Percentiles rank a stretch among this genome's conserved stretches.
Evolutionary conservation across 306 rosid species (phyloP).

Genomic region (Vigna unguiculata): DNA sequence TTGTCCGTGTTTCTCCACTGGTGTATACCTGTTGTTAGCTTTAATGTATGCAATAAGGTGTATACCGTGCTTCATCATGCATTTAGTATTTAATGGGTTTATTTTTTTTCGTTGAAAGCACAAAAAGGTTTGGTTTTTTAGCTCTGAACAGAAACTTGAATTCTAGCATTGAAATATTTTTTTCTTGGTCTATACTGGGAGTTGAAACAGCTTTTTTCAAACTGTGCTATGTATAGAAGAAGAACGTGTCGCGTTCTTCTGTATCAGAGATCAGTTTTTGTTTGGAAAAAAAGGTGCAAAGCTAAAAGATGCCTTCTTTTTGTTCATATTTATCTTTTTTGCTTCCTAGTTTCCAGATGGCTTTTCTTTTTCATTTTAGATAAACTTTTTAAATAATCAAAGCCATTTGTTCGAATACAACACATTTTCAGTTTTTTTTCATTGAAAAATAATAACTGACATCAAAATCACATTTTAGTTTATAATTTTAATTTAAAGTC

Average conservation of each 20-base stretch:
- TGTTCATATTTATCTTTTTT: no score
- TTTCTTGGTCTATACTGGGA: not conserved
- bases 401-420: no score
- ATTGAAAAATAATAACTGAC: no score
- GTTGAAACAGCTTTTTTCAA: not conserved
- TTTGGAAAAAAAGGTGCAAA: not conserved
- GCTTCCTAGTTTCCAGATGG: no score
- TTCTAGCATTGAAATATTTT: not conserved
- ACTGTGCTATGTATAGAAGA: not conserved
- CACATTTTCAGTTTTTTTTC: no score
- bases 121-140: not conserved
- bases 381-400: no score
- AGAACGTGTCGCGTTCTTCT: not conserved
- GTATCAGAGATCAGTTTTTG: not conserved
- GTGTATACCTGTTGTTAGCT: not conserved
- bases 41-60: not conserved
- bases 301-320: not conserved
- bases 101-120: not conserved
- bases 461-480: no score
- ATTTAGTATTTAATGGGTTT: not conserved
- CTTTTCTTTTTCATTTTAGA: no score
- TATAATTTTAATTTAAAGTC: no score
- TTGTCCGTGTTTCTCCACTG: not conserved
- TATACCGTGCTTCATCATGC: not conserved
- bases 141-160: not conserved